A percentile compares a stretch with the other conserved stretches of the same genome.
phyloP scores from a whole-genome alignment of 2,329 filamentous ascomycete genomes.

The Lachnellula hyalina region DNA sequence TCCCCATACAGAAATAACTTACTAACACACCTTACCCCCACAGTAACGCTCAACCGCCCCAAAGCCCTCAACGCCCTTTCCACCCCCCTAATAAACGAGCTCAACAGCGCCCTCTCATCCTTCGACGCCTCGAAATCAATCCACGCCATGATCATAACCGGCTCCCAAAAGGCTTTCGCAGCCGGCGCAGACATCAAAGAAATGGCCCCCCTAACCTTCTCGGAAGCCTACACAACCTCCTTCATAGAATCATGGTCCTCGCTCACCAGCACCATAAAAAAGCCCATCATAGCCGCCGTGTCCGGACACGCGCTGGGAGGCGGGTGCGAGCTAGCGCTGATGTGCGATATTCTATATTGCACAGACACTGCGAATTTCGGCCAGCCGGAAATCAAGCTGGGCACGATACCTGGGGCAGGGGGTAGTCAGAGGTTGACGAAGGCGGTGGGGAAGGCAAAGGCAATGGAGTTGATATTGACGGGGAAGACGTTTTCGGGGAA shows the following conservation, averaged over 20 bases:
- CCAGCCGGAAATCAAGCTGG: slow-evolving; percentile 95
- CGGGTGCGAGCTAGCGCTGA: slow-evolving; percentile 94
- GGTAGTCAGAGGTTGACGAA: slow-evolving; percentile 84
- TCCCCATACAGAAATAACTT: neutral
- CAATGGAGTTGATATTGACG: slow-evolving; percentile 89
- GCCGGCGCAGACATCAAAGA: slow-evolving; percentile 98
- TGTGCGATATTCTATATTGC: slow-evolving; percentile 95
- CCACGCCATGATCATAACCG: slow-evolving; percentile 77
- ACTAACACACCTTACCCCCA: neutral
- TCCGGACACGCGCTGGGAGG: slow-evolving; percentile 93
- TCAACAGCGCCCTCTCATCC: slow-evolving; percentile 70
- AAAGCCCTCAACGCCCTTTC: slow-evolving; percentile 93
- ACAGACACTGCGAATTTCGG: slow-evolving; percentile 83
- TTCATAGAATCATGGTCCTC: slow-evolving; percentile 96
- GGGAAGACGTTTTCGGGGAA: slow-evolving; percentile 77
- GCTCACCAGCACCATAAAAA: slow-evolving; percentile 78
- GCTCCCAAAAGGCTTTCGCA: slow-evolving; percentile 84
- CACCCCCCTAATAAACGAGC: slow-evolving; percentile 83
- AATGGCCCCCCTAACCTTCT: slow-evolving; percentile 90
- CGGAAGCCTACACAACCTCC: slow-evolving; percentile 77
- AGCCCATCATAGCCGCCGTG: slow-evolving; percentile 89
- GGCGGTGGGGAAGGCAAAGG: slow-evolving; percentile 75
- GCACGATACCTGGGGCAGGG: slow-evolving; percentile 85
- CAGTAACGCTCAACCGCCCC: slow-evolving; percentile 89
- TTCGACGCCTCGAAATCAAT: slow-evolving; percentile 67